Evolutionary conservation across 1,284 basidiomycete species (phyloP), one percentile per base, ranked within the genome.

Genomic region (Athelia psychrophila): DNA sequence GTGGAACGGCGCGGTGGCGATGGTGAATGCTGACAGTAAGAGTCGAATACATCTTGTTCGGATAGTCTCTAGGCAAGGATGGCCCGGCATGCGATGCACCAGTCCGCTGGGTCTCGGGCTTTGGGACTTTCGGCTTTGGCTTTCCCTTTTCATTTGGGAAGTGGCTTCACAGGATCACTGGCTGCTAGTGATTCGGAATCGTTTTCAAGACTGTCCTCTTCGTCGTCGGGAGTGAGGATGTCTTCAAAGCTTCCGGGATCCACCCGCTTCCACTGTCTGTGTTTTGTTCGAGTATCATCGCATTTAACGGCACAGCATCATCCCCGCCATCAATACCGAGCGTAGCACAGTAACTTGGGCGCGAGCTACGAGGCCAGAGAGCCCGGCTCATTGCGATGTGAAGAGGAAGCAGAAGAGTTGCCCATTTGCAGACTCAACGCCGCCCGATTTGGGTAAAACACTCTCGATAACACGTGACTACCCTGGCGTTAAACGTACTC

Each of bases 11-110:
- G 24, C 85, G 73, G 60, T 89, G 86, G 40, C 86, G 76, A 61
- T 88, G 85, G 51, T 88, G 78, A 0, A 81, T 67, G 57, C 77
- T 86, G 0, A 84, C 78, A 12, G 75, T 76, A 0, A 82, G 84
- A 4, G 84, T 66, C 3, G 75, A 67, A 54, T 81, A 77, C 58
- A 73, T 77, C 59, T 85, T 73, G 47, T 77, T 67, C 57, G 66
- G 71, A 27, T 75, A 59, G 48, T 72, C 51, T 50, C 66, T 59
- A 25, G 68, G 48, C 51, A 63, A 57, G 51, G 61, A 60, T 40
- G 59, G 61, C 47, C 56, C 56, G 20, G 58, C 47, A 8, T 56
- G 49, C 15, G 58, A 56, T 42, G 47, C 54, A 20, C 54, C 49
- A 40, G 35, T 54, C 42, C 55, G 58, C 51, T 64, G 60, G 54